Base-by-base conservation (phyloP, 2,329 filamentous ascomycete species). In the Ciborinia camelliae region DNA sequence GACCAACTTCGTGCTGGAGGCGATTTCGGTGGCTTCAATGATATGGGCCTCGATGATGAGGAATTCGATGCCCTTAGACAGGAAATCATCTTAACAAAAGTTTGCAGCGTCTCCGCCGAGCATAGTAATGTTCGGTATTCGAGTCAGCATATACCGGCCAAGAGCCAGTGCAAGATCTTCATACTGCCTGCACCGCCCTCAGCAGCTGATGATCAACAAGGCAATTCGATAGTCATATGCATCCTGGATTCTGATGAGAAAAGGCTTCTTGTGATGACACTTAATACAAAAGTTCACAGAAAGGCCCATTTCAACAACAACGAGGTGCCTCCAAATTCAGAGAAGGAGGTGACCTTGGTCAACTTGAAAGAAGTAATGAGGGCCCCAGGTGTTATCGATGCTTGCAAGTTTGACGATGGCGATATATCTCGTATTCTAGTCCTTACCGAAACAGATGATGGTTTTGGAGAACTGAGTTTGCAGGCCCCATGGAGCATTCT, bases 401-500 rank as follows among this genome's bases (percentile, higher is more conserved):
- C 88, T 8, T 91, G 88, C 75, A 90, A 86, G 71, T 76, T 93
- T 51, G 80, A 82, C 5, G 90, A 93, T 74, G 87, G 87, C 1
- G 80, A 82, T 32, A 80, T 89, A 62, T 86, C 87, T 39, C 86
- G 87, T 68, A 88, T 93, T 60, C 77, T 92, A 3, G 86, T 90
- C 32, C 77, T 94, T 18, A 89, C 87, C 3, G 84, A 88, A 70
- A 84, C 86, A 30, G 81, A 82, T 59, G 80, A 86, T 68, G 88
- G 88, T 1, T 82, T 83, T 37, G 83, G 85, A 54, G 86, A 90
- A 71, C 76, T 94, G 20, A 90, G 87, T 69, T 78, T 91, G 12
- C 90, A 92, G 75, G 89, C 89, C 7, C 90, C 89, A 0, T 93
- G 90, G 90, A 87, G 88, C 65, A 83, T 84, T 61, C 80, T 90